Percentiles rank a stretch among this genome's conserved stretches.
phyloP scores from a whole-genome alignment of 108 stramenopile genomes.

The Parietichytrium sp. region DNA sequence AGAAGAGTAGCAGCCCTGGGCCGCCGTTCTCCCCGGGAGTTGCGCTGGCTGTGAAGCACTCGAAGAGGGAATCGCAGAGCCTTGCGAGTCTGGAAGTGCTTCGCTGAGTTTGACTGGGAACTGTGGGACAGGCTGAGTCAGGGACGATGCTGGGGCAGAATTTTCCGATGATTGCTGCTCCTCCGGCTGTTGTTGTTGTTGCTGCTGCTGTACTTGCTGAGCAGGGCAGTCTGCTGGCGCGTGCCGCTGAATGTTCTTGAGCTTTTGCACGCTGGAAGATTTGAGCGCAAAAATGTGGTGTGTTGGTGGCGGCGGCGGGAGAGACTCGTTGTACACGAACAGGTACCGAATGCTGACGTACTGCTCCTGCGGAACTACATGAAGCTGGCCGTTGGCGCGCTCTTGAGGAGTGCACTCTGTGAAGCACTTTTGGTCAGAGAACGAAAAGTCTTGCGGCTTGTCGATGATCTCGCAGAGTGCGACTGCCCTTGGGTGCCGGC shows the following conservation, averaged over 20 bases:
- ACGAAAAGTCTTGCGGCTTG: not conserved
- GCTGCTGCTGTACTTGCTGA: too few species aligned
- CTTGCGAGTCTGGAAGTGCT: too few species aligned
- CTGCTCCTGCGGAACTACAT: conserved; percentile 13
- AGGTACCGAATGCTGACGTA: conserved; percentile 31
- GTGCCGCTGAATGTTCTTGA: conserved; percentile 28
- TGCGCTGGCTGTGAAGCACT: too few species aligned
- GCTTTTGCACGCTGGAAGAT: conserved; percentile 7
- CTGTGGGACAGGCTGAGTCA: too few species aligned
- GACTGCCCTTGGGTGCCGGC: conserved; percentile 25
- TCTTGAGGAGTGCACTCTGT: conserved; percentile 37
- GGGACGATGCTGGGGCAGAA: too few species aligned
- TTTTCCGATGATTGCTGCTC: too few species aligned
- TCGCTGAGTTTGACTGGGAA: too few species aligned
- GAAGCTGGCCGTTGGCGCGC: conserved; percentile 24
- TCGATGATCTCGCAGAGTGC: conserved; percentile 35
- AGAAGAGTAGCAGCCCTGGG: too few species aligned
- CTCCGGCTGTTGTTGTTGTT: not conserved
- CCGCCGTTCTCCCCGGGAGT: too few species aligned
- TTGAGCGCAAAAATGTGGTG: conserved; percentile 37
- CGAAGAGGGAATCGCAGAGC: too few species aligned
- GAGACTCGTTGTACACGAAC: conserved; percentile 32
- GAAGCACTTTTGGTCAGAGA: conserved; percentile 33
- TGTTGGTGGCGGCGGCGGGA: conserved; percentile 12
- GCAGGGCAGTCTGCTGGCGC: too few species aligned